These are phyloP conservation scores for Coemansia sp. DNA, from an alignment of 192 early-diverging fungal genomes.

Conservation along the genomic window DNA sequence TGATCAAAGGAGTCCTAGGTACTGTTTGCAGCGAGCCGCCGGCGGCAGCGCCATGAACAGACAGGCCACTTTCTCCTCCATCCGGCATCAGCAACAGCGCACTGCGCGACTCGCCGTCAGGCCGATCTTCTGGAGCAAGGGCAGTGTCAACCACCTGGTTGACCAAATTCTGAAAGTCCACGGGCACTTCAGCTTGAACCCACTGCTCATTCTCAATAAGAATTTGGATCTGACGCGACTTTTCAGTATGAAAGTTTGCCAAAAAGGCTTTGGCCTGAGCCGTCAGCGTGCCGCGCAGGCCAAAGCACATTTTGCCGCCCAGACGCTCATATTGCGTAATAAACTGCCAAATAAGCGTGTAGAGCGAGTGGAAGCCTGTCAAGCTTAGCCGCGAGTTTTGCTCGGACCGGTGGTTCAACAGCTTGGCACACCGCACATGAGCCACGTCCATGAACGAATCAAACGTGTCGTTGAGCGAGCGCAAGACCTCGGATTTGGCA, in stretches of 20 bases:
- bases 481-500: constrained; percentile 49
- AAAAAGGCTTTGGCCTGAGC: constrained; percentile 93
- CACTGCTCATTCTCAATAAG: constrained; percentile 97
- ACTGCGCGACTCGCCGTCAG: constrained; percentile 1
- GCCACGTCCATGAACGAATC: constrained; percentile 80
- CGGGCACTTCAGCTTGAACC: constrained; percentile 87
- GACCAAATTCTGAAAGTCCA: constrained; percentile 86
- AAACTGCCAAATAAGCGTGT: constrained; percentile 78
- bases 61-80: not conserved
- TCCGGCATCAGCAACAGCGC: constrained; percentile 3
- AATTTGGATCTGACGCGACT: constrained; percentile 75
- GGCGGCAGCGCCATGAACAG: not conserved
- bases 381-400: constrained; percentile 85
- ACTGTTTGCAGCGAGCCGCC: no score
- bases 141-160: constrained; percentile 63
- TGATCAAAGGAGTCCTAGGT: not conserved
- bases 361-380: constrained; percentile 82
- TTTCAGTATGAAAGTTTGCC: constrained; percentile 90
- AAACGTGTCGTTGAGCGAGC: constrained; percentile 70
- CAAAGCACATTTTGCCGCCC: constrained; percentile 85
- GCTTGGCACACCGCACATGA: constrained; percentile 80
- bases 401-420: constrained; percentile 81
- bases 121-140: not conserved
- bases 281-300: constrained; percentile 78
- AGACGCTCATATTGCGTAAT: constrained; percentile 69